A percentile compares a stretch with the other conserved stretches of the same genome.
phyloP scores from a whole-genome alignment of 176 grass and related monocot species.

The Oryza meyeriana region DNA sequence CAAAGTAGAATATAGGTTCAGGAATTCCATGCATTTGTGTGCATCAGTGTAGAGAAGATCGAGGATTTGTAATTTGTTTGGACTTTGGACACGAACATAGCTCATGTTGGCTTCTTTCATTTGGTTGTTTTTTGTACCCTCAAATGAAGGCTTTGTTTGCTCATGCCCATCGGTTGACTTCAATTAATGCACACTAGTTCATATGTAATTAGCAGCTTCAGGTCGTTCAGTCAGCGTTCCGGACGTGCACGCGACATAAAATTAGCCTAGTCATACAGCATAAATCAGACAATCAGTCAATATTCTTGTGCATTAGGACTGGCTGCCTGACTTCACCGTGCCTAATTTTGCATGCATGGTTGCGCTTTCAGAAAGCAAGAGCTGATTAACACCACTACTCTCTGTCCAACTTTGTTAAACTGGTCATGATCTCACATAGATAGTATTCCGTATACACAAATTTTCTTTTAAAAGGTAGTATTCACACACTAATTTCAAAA shows the following conservation, averaged over 20 bases:
- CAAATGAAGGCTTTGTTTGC: not conserved
- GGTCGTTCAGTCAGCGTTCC: not conserved
- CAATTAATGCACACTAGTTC: not conserved
- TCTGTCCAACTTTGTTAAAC: not conserved
- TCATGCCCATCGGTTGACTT: not conserved
- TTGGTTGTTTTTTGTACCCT: not conserved
- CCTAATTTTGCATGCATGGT: not conserved
- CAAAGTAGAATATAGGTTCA: not conserved
- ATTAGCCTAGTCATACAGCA: not conserved
- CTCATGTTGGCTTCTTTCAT: not conserved
- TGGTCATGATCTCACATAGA: not conserved
- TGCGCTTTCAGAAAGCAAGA: not conserved
- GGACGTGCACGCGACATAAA: not conserved
- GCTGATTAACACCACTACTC: not conserved
- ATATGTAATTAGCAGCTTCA: not conserved
- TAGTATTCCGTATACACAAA: no score
- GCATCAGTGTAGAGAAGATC: not conserved
- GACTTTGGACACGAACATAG: not conserved
- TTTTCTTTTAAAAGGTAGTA: not conserved
- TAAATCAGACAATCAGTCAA: not conserved
- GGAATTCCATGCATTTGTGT: not conserved
- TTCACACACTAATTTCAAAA: not conserved
- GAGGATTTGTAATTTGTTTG: not conserved
- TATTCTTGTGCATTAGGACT: not conserved
- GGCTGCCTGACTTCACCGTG: not conserved